Evolutionary conservation across 2,329 filamentous ascomycete genomes (phyloP).

Genomic region (Sarocladiaceae sp.): DNA sequence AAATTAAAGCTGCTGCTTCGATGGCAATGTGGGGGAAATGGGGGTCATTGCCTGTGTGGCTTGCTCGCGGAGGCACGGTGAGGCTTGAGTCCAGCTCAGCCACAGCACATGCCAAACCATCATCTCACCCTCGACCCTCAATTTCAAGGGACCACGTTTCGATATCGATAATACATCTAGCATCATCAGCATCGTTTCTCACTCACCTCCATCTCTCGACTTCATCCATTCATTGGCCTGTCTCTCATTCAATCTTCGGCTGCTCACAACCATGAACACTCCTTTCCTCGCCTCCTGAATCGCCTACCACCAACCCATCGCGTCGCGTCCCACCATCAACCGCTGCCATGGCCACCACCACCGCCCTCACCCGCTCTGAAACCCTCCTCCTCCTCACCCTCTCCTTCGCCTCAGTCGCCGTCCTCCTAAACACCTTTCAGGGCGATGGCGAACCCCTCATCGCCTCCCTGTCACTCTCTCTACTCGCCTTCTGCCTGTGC

Average conservation of each 20-base stretch:
- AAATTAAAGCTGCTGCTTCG: no score
- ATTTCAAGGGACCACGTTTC: slow-evolving; percentile 1
- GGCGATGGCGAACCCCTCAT: slow-evolving; percentile 84
- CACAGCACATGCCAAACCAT: neutral
- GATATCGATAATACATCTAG: slow-evolving; percentile 6
- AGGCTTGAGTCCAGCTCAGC: neutral
- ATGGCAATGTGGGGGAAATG: no score
- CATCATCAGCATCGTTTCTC: neutral
- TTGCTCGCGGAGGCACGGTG: no score
- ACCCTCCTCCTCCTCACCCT: slow-evolving; percentile 54
- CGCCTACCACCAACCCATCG: neutral
- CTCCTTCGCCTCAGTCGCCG: slow-evolving; percentile 60
- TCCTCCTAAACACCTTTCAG: slow-evolving; percentile 75
- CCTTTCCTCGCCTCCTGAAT: neutral
- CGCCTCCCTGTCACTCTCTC: slow-evolving; percentile 80
- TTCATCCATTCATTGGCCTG: neutral
- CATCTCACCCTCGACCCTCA: no score
- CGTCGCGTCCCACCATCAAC: no score
- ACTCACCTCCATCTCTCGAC: neutral
- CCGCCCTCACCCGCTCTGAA: slow-evolving; percentile 44
- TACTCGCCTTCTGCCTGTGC: slow-evolving; percentile 72
- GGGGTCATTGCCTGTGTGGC: no score
- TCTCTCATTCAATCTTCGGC: no score
- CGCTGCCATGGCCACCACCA: slow-evolving; percentile 20
- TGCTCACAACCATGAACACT: neutral